phyloP scores from a whole-genome alignment of 495 filamentous ascomycete genomes.

The Penicillium pancosmium region DNA sequence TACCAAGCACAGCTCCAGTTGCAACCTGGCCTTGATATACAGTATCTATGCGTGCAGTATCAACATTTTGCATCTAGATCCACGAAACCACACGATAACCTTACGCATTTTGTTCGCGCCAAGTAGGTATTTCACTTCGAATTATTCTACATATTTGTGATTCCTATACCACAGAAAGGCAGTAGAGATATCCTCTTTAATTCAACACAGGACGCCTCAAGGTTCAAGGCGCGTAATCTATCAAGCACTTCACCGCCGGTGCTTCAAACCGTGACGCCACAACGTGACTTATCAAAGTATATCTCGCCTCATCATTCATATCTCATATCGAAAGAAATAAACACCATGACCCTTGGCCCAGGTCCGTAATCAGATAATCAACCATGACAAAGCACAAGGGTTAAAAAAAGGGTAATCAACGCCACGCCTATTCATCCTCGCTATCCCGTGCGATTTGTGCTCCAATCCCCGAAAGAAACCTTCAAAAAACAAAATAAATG shows the following conservation, averaged over 20 bases:
- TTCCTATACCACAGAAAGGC: too few species aligned
- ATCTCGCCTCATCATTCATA: constrained; percentile 9
- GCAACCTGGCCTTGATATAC: too few species aligned
- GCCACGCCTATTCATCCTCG: neutral
- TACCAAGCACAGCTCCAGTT: too few species aligned
- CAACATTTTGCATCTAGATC: too few species aligned
- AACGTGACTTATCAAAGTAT: neutral
- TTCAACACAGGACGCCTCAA: too few species aligned
- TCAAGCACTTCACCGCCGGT: neutral
- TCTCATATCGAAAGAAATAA: constrained; percentile 14
- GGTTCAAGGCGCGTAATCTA: too few species aligned
- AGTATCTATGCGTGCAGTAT: too few species aligned
- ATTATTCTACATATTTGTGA: too few species aligned
- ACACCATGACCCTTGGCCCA: neutral
- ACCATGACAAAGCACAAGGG: neutral
- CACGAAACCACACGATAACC: too few species aligned
- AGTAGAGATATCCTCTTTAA: too few species aligned
- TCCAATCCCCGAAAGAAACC: constrained; percentile 2
- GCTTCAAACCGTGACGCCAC: neutral
- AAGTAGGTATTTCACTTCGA: too few species aligned
- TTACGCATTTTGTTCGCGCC: too few species aligned
- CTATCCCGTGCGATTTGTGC: neutral
- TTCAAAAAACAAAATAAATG: neutral
- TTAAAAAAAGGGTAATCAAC: neutral
- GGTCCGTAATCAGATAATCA: neutral